phyloP scores from a whole-genome alignment of 2,329 filamentous ascomycete genomes.

The Delphinella strobiligena region DNA sequence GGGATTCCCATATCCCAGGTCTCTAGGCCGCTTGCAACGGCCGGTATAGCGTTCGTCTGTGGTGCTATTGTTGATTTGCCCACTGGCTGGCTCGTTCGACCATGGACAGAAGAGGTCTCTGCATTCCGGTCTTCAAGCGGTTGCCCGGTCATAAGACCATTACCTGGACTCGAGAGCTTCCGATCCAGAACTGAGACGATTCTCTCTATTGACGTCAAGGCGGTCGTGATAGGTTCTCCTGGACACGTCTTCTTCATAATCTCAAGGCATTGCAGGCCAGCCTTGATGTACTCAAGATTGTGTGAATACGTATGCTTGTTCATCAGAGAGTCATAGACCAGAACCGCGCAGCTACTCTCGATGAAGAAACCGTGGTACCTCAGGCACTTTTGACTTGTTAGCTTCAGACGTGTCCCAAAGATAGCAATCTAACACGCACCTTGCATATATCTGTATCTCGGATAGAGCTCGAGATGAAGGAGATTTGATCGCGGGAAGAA shows the following conservation, averaged over 20 bases:
- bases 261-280: slow-evolving; percentile 15
- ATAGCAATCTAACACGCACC: not conserved
- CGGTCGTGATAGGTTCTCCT: slow-evolving; percentile 12
- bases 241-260: slow-evolving; percentile 11
- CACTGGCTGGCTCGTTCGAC: too few relatives aligned
- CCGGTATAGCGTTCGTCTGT: slow-evolving; percentile 3
- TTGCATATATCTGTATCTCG: not conserved
- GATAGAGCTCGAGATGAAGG: not conserved
- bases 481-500: slow-evolving; percentile 17
- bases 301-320: slow-evolving; percentile 16
- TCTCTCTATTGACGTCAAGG: slow-evolving; percentile 12
- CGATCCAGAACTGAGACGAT: slow-evolving; percentile 14
- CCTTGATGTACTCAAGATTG: slow-evolving; percentile 19
- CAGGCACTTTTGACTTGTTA: not conserved
- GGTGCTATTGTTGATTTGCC: not conserved
- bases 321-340: slow-evolving; percentile 19
- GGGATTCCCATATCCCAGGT: slow-evolving; percentile 9
- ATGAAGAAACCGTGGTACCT: slow-evolving; percentile 19
- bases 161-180: slow-evolving; percentile 12
- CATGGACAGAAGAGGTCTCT: too few relatives aligned
- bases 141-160: too few relatives aligned
- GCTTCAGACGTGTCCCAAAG: not conserved
- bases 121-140: too few relatives aligned
- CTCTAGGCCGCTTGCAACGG: slow-evolving; percentile 2
- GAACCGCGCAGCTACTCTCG: slow-evolving; percentile 18